A percentile compares a stretch with the other conserved stretches of the same genome.
These are phyloP conservation scores for Suillus ampliporus DNA, from an alignment of 768 basidiomycete species.

Conservation along the genomic window DNA sequence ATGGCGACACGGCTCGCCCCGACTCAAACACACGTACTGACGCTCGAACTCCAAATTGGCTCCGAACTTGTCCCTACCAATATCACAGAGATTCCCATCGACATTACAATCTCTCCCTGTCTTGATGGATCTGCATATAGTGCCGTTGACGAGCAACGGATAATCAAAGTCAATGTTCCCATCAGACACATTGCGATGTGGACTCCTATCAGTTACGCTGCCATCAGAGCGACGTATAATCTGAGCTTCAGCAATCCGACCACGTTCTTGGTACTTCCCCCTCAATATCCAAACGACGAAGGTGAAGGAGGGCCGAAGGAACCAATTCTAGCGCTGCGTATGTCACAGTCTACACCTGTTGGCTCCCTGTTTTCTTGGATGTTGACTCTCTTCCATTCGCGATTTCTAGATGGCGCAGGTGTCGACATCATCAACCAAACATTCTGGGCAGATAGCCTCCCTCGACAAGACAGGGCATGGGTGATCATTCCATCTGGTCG, in stretches of 20 bases:
- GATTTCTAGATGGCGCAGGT: conserved; percentile 78
- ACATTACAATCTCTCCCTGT: conserved; percentile 33
- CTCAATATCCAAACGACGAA: conserved; percentile 41
- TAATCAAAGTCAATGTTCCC: conserved; percentile 46
- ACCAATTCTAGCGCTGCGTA: conserved; percentile 70
- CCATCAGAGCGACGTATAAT: conserved; percentile 65
- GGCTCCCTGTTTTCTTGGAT: neutral
- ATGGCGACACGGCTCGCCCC: conserved; percentile 52
- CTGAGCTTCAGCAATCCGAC: conserved; percentile 60
- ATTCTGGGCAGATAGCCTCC: conserved; percentile 71
- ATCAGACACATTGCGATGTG: conserved; percentile 52
- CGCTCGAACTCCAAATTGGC: conserved; percentile 52
- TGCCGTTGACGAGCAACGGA: conserved; percentile 9
- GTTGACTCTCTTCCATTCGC: conserved; percentile 10
- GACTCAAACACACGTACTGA: conserved; percentile 62
- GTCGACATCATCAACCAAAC: conserved; percentile 63
- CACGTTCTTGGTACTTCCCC: conserved; percentile 63
- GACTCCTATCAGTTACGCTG: conserved; percentile 39
- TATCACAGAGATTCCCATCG: conserved; percentile 46
- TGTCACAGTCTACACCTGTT: conserved; percentile 25
- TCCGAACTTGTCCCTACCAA: conserved; percentile 36
- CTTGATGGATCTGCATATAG: neutral
- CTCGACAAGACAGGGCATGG: conserved; percentile 69
- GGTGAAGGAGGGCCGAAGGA: conserved; percentile 35
- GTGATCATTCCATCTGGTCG: conserved; percentile 81